Conservation (phyloP, 331 rosid species). For the Prunus yedoensis region DNA sequence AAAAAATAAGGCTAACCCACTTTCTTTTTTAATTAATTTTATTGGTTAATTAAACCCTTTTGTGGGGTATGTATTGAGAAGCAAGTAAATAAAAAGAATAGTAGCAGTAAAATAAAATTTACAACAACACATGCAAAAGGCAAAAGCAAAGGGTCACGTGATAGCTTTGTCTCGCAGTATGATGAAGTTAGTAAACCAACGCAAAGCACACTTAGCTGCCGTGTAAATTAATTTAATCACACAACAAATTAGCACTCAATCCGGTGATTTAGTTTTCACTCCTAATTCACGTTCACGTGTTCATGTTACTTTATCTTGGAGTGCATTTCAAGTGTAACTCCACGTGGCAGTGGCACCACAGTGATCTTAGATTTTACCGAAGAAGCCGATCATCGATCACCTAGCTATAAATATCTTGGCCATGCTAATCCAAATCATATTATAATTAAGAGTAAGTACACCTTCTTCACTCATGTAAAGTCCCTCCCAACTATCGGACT, state of each 20-base stretch:
- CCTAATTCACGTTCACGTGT: background rate
- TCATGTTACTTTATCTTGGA: conserved; percentile 19
- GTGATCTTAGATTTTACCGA: background rate
- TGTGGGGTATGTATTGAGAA: background rate
- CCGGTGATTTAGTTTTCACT: conserved; percentile 10
- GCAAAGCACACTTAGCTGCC: background rate
- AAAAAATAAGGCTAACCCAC: background rate
- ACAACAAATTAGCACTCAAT: background rate
- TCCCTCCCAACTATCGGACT: too few relatives aligned
- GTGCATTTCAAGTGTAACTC: conserved; percentile 25
- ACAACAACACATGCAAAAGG: conserved; percentile 24
- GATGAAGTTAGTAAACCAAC: conserved; percentile 23
- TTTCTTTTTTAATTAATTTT: too few relatives aligned
- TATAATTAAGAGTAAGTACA: too few relatives aligned
- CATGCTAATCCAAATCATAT: too few relatives aligned
- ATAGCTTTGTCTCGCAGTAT: conserved; percentile 33
- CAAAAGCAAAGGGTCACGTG: conserved; percentile 24
- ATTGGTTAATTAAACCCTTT: background rate
- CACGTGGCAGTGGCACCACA: conserved; percentile 25
- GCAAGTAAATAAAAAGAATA: background rate
- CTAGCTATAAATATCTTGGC: too few relatives aligned
- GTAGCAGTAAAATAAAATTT: background rate
- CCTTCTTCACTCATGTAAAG: too few relatives aligned
- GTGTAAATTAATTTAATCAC: background rate
- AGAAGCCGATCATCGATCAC: background rate